A percentile compares a stretch with the other conserved stretches of the same genome.
These are phyloP conservation scores for Plasmodium coatneyi DNA, from an alignment of 169 alveolate species.

Conservation along the genomic window DNA sequence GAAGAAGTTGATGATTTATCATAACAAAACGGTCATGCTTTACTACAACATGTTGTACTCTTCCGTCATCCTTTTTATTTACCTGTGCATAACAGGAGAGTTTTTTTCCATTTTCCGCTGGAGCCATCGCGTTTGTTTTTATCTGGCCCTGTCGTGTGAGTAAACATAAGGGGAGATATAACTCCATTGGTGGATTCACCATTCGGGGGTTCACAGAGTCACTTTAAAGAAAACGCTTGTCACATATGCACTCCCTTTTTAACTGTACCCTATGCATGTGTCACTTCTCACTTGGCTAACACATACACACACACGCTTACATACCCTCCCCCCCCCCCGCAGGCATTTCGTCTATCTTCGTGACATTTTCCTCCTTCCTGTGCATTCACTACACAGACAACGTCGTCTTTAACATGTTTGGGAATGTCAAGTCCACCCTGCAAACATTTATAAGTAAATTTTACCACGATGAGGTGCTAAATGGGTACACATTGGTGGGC, in stretches of 20 bases:
- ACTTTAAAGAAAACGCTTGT: not conserved
- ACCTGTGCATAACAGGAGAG: constrained; percentile 24
- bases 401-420: constrained; percentile 66
- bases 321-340: not conserved
- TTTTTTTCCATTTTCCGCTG: not conserved
- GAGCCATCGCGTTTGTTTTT: not conserved
- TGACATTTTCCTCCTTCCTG: constrained; percentile 58
- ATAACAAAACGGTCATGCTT: constrained; percentile 27
- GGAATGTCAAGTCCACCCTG: constrained; percentile 57
- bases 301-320: not conserved
- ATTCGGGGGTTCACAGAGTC: not conserved
- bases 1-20: constrained; percentile 23
- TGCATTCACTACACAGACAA: constrained; percentile 67
- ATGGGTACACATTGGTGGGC: constrained; percentile 22
- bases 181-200: not conserved
- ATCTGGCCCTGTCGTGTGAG: constrained; percentile 37
- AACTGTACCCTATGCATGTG: not conserved
- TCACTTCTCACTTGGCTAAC: not conserved
- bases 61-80: constrained; percentile 22
- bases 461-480: constrained; percentile 22
- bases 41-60: constrained; percentile 36
- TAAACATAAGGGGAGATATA: not conserved
- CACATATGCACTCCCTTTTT: not conserved
- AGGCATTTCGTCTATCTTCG: constrained; percentile 56
- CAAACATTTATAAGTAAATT: constrained; percentile 61